Conservation (phyloP, 768 basidiomycete species). For the Fomitopsis serialis region DNA sequence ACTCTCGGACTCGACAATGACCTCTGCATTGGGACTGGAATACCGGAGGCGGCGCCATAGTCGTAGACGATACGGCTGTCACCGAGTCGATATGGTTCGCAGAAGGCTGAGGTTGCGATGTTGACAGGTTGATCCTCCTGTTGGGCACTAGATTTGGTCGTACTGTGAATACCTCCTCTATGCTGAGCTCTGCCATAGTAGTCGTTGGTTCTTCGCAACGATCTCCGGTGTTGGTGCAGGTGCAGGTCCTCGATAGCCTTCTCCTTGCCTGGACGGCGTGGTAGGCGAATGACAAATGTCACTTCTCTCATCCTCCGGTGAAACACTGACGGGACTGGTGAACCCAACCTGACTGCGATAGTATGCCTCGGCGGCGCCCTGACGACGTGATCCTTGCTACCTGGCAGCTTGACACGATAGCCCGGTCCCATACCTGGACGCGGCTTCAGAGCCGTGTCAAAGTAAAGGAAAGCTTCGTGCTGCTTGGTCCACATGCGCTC, state of each 20-base stretch:
- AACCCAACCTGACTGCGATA: constrained; percentile 3
- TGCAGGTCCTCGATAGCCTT: constrained; percentile 19
- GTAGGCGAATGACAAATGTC: constrained; percentile 49
- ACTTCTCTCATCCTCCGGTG: constrained; percentile 41
- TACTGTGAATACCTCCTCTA: constrained; percentile 58
- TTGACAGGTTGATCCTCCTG: constrained; percentile 22
- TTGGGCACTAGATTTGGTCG: constrained; percentile 41
- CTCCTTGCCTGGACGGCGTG: constrained; percentile 35
- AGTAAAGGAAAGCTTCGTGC: constrained; percentile 68
- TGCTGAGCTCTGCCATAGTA: constrained; percentile 31
- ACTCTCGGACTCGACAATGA: not conserved
- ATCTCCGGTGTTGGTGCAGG: constrained; percentile 4
- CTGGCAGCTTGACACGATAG: constrained; percentile 63
- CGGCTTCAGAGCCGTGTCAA: constrained; percentile 53
- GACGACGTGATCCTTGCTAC: constrained; percentile 36
- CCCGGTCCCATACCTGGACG: constrained; percentile 49
- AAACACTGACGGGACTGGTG: constrained; percentile 9
- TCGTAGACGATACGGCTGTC: not conserved
- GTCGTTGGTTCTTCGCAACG: constrained; percentile 19
- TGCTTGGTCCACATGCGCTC: constrained; percentile 84
- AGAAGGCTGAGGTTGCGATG: constrained; percentile 14
- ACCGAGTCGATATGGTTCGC: not conserved
- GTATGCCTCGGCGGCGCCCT: constrained; percentile 28
- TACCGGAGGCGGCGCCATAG: not conserved
- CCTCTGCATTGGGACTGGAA: not conserved